Evolutionary conservation across 2,329 filamentous ascomycete genomes (phyloP), one percentile per base, ranked within the genome.

Genomic region (Aspergillus sp.): DNA sequence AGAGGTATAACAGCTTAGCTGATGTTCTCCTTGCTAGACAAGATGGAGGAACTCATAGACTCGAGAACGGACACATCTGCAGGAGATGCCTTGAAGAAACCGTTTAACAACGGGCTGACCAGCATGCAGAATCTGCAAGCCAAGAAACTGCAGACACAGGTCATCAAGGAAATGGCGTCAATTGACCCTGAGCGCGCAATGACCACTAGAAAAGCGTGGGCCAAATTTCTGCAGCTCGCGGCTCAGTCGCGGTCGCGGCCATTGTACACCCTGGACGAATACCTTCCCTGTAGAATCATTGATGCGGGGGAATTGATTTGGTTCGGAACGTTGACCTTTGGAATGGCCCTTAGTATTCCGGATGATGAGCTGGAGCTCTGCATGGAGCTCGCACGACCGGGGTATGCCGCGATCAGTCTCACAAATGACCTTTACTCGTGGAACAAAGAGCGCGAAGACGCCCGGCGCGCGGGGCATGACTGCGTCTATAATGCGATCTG

Each of bases 371-470:
- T 30, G 4, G 26, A 30, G 26, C 26, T 30, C 26, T 30, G 26
- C 26, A 45, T 45, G 42, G 42, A 47, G 22, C 26, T 47, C 0
- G 44, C 44, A 3, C 44, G 22, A n/a, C 44, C 44, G 8, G 44
- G 44, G 32, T 47, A 47, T n/a, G 44, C 44, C 3, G 44, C 44
- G 9, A 47, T 47, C 12, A 47, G 44, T 32, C 22, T 30, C n/a
- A 47, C 44, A 15, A 47, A 47, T 47, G 44, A 47, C 43, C 43
- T 47, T 9, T 47, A 47, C 43, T 47, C 43, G 43, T 47, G 43
- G 43, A 22, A 47, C 24, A 47, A 47, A 22, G 43, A 47, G 24
- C 22, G 26, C 5, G 43, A 18, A 15, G 43, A 47, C 15, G 43
- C 43, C 43, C 26, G 2, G 43, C 43, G 43, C 13, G 20, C 43